Evolutionary conservation across 1,284 basidiomycete genomes (phyloP), one percentile per base, ranked within the genome.

Genomic region (Ustilago trichophora): DNA sequence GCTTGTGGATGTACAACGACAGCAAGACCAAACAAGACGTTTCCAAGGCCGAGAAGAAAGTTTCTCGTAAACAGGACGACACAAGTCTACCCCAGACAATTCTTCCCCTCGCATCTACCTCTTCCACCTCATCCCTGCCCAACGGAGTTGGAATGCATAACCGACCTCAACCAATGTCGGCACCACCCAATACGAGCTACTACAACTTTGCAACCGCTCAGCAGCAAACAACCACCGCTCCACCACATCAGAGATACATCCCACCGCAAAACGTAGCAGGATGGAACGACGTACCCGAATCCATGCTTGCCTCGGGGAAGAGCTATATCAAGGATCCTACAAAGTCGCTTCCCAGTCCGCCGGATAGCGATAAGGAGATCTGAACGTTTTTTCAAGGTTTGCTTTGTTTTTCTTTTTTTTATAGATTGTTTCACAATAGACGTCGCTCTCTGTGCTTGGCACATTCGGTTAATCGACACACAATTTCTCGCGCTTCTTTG

Each of bases 1-100:
- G 96, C 0, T 83, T 99, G 34, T 98, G 47, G 37, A 88, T 98
- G 88, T 99, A 99, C 85, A 97, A 98, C 84, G 87, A 88, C 46
- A 90, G 93, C 44, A 98, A 97, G 84, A 76, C 63, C 42, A 68
- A 64, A n/a, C 35, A 58, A 3, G 67, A 70, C 11, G 67, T 65
- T 0, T 9, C 4, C 9, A 57, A 58, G 34, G 63, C 13, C 3
- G 62, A 71, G 36, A 46, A 40, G 3, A 52, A 53, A 37, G 53
- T 41, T 12, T 25, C 31, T 9, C 52, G 57, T 13, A 49, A 52
- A 26, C 60, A 60, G 16, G 36, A 52, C 15, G 37, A 5, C n/a
- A n/a, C n/a, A n/a, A n/a, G n/a, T 2, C 63, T 48, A 4, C 18
- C 48, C 13, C 53, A 32, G 10, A n/a, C n/a, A n/a, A 43, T 65